phyloP scores from a whole-genome alignment of 306 rosid species.

The Sechiopsis laciniata region DNA sequence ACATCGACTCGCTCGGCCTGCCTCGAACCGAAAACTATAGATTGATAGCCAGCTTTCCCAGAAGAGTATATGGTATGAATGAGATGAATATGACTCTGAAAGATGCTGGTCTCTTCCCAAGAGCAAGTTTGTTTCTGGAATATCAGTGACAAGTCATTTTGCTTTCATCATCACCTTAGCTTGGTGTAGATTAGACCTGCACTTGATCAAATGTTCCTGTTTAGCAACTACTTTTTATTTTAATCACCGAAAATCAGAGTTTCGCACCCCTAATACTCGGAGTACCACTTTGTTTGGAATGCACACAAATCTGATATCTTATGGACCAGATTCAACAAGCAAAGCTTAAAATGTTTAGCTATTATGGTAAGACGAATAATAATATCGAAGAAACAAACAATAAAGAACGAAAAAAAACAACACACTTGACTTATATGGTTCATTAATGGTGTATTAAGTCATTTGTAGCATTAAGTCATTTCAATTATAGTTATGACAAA shows the following conservation, averaged over 20 bases:
- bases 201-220: too few species aligned
- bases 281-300: not conserved
- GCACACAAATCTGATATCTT: not conserved
- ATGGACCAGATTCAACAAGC: not conserved
- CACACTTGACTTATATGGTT: too few species aligned
- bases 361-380: too few species aligned
- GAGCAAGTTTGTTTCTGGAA: constrained; percentile 68
- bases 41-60: constrained; percentile 73
- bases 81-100: constrained; percentile 66
- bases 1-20: constrained; percentile 54
- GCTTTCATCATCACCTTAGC: constrained; percentile 4
- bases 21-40: constrained; percentile 50
- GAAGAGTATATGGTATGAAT: constrained; percentile 52
- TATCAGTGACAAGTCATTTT: constrained; percentile 23
- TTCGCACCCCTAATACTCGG: too few species aligned
- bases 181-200: not conserved
- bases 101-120: constrained; percentile 67
- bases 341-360: not conserved
- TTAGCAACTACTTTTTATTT: not conserved
- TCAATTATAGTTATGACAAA: not conserved
- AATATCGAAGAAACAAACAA: too few species aligned
- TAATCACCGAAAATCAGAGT: too few species aligned
- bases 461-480: too few species aligned
- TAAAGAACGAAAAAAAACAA: too few species aligned
- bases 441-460: too few species aligned